Base-by-base conservation (phyloP, 306 rosid species). In the Cucurbita ficifolia region DNA sequence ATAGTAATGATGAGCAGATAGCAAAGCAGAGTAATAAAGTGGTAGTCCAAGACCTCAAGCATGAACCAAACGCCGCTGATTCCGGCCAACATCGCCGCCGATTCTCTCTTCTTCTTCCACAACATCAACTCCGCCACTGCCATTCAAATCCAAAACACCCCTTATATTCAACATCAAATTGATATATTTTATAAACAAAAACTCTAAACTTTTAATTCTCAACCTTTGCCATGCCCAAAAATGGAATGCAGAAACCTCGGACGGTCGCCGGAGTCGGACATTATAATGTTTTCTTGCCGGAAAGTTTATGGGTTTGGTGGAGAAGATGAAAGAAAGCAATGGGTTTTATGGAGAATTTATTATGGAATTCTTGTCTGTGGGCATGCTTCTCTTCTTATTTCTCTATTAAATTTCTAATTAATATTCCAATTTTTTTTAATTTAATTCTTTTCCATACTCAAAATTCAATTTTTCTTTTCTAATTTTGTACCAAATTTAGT, bases 41-140 rank as follows among this genome's bases (percentile, higher is more conserved):
- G 73, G 81, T 81, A 92, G 42, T 89, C 96, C 3, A 68, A 79
- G 43, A 85, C 90, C 86, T 87, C 88, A 52, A 87, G 70, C n/a
- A 85, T 82, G 70, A 86, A 56, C 91, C 90, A 92, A 46, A 83
- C 43, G 5, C 40, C 21, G 33, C 87, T 82, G 50, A 86, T 73
- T 46, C 86, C 93, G 13, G 50, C 76, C 12, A 83, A 75, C 46
- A 82, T 72, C 74, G 70, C 73, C 21, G 80, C 88, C 3, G 94
- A 78, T 78, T 70, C 6, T 65, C 8, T 76, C 86, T 73, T 87
- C 74, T 91, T 72, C 84, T 70, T 83, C 97, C 96, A 87, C 49
- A 85, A 42, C 65, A 91, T 46, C 59, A 87, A 38, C 75, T 89
- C 90, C 45, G 91, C 88, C 54, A 46, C 73, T 68, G 42, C 40